Percentiles rank a stretch among this genome's conserved stretches.
Evolutionary conservation across 148 eudicot species (phyloP).

Genomic region (Suaeda aralocaspica): DNA sequence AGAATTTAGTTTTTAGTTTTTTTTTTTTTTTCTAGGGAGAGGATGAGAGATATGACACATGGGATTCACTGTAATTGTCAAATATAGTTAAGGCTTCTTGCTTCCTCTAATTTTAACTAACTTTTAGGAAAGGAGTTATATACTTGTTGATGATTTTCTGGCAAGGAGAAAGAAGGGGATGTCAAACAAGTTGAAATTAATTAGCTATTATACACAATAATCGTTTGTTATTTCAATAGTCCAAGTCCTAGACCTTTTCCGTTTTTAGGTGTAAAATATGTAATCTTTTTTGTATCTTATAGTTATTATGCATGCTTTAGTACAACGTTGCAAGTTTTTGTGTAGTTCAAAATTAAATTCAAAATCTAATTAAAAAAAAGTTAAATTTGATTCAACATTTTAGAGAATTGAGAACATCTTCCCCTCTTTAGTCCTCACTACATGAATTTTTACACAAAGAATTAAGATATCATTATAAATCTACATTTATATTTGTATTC

Average conservation of each 20-base stretch:
- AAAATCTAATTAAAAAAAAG: too few relatives aligned
- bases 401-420: too few relatives aligned
- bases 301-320: too few relatives aligned
- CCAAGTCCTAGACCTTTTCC: neutral
- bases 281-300: too few relatives aligned
- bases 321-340: too few relatives aligned
- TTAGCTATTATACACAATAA: neutral
- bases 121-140: slow-evolving; percentile 4
- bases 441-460: too few relatives aligned
- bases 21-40: slow-evolving; percentile 21
- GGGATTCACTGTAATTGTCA: slow-evolving; percentile 26
- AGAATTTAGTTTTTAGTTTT: slow-evolving; percentile 19
- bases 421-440: too few relatives aligned
- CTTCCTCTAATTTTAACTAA: slow-evolving; percentile 18
- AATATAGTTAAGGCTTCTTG: slow-evolving; percentile 16
- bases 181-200: neutral
- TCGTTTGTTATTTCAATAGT: neutral
- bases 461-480: too few relatives aligned
- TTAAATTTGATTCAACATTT: too few relatives aligned
- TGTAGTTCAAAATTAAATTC: too few relatives aligned
- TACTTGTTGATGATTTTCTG: slow-evolving; percentile 12
- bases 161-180: slow-evolving; percentile 20
- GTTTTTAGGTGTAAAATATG: neutral
- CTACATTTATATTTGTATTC: too few relatives aligned
- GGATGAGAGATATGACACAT: slow-evolving; percentile 9